These are phyloP conservation scores for Phaeoacremonium minimum DNA, from an alignment of 2,329 filamentous ascomycete genomes.

Conservation along the genomic window DNA sequence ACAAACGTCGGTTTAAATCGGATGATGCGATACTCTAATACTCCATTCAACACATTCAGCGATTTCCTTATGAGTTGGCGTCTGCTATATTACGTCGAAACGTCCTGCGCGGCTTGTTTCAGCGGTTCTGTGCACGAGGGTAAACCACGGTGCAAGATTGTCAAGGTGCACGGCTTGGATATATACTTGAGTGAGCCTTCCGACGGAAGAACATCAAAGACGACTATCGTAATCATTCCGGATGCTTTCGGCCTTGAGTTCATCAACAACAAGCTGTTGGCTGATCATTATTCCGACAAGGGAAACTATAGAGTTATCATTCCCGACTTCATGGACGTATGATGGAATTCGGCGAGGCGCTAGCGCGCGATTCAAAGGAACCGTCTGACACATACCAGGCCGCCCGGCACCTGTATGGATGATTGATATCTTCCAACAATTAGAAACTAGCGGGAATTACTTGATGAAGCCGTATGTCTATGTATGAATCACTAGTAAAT, in stretches of 20 bases:
- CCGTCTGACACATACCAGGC: slow-evolving; percentile 18
- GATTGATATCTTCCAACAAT: slow-evolving; percentile 20
- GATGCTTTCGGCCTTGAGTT: slow-evolving; percentile 54
- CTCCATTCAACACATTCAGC: no score
- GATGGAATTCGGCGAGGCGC: no score
- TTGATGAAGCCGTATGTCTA: slow-evolving; percentile 22
- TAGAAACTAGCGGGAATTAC: no score
- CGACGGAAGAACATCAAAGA: slow-evolving; percentile 28
- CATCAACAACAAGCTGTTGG: slow-evolving; percentile 46
- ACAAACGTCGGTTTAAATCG: no score
- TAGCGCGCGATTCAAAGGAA: no score
- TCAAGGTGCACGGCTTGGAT: slow-evolving; percentile 41
- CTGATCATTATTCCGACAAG: slow-evolving; percentile 48
- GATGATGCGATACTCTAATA: no score
- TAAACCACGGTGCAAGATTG: slow-evolving; percentile 36
- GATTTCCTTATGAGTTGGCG: no score
- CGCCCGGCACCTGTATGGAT: slow-evolving; percentile 22
- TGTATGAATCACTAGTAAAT: no score
- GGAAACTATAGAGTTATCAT: slow-evolving; percentile 44
- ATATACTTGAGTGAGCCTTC: slow-evolving; percentile 39
- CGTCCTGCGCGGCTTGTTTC: slow-evolving; percentile 39
- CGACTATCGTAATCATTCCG: slow-evolving; percentile 47
- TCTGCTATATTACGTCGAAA: no score
- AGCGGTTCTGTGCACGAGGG: slow-evolving; percentile 39
- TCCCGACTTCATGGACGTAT: slow-evolving; percentile 53